phyloP scores from a whole-genome alignment of 1,284 basidiomycete species.

The Trichosporon ovoides region DNA sequence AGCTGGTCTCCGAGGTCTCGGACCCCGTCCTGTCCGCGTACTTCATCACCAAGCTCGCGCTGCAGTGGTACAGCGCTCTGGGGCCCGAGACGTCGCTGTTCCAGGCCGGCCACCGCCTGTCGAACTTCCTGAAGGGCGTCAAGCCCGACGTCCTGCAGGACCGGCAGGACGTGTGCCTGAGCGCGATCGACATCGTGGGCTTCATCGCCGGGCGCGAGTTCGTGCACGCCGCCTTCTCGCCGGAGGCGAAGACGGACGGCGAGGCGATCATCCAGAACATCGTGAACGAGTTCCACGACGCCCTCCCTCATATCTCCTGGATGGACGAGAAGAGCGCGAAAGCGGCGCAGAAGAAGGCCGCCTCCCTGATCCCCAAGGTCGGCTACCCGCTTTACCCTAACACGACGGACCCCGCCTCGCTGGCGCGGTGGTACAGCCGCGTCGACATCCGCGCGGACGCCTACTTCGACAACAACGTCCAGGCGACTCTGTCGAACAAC shows the following conservation, averaged over 20 bases:
- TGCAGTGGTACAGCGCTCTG: constrained; percentile 63
- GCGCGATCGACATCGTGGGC: constrained; percentile 50
- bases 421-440: constrained; percentile 67
- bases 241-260: constrained; percentile 71
- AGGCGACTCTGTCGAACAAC: constrained; percentile 38
- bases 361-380: constrained; percentile 48
- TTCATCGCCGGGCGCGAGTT: constrained; percentile 60
- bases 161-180: constrained; percentile 60
- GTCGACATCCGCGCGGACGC: constrained; percentile 62
- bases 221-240: constrained; percentile 78
- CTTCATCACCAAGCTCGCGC: constrained; percentile 65
- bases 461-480: constrained; percentile 71
- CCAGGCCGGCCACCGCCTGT: constrained; percentile 63
- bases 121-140: constrained; percentile 71
- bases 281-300: constrained; percentile 74
- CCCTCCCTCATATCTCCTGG: constrained; percentile 75
- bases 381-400: constrained; percentile 77
- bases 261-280: constrained; percentile 80
- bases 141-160: constrained; percentile 81
- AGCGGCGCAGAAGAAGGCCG: constrained; percentile 73
- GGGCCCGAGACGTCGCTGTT: constrained; percentile 68
- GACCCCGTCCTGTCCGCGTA: constrained; percentile 71
- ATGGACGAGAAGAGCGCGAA: constrained; percentile 80
- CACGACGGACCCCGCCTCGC: constrained; percentile 64
- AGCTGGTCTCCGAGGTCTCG: constrained; percentile 64